Evolutionary conservation across 768 basidiomycete genomes (phyloP).

Genomic region (Pseudohyphozyma bogoriensis): DNA sequence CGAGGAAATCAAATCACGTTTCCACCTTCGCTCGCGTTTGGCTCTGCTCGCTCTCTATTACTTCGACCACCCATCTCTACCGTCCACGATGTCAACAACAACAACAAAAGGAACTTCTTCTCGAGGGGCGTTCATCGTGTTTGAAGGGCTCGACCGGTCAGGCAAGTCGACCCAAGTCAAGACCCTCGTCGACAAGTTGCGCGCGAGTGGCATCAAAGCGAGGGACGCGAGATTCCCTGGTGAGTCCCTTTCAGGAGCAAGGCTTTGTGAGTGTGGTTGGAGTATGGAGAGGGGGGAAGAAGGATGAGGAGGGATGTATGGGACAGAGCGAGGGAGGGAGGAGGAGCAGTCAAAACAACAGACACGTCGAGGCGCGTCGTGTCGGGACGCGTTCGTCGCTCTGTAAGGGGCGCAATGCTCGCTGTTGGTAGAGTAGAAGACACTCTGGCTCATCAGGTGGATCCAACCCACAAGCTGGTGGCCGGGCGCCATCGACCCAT

Average conservation of each 20-base stretch:
- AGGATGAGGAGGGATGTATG: background rate
- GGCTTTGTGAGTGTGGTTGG: background rate
- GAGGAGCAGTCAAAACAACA: background rate
- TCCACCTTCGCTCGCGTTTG: too few relatives aligned
- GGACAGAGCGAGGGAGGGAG: background rate
- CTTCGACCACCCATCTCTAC: too few relatives aligned
- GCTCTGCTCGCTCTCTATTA: background rate
- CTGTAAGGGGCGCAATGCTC: background rate
- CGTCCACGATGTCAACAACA: background rate
- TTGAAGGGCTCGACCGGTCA: constrained; percentile 91
- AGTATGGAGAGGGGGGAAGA: background rate
- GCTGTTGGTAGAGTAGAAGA: too few relatives aligned
- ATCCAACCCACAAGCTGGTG: too few relatives aligned
- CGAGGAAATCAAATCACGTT: too few relatives aligned
- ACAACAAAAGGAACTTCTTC: background rate
- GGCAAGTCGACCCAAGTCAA: constrained; percentile 86
- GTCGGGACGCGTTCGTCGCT: background rate
- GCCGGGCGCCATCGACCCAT: too few relatives aligned
- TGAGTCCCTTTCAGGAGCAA: too few relatives aligned
- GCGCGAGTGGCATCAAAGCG: constrained; percentile 43
- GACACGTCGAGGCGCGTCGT: background rate
- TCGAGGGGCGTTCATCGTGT: constrained; percentile 75
- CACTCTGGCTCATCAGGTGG: too few relatives aligned
- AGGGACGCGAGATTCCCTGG: constrained; percentile 81
- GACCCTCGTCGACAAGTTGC: constrained; percentile 50